Percentiles rank a stretch among this genome's conserved stretches.
Evolutionary conservation across 2,329 filamentous ascomycete species (phyloP).

Genomic region (Didymella glomerata): DNA sequence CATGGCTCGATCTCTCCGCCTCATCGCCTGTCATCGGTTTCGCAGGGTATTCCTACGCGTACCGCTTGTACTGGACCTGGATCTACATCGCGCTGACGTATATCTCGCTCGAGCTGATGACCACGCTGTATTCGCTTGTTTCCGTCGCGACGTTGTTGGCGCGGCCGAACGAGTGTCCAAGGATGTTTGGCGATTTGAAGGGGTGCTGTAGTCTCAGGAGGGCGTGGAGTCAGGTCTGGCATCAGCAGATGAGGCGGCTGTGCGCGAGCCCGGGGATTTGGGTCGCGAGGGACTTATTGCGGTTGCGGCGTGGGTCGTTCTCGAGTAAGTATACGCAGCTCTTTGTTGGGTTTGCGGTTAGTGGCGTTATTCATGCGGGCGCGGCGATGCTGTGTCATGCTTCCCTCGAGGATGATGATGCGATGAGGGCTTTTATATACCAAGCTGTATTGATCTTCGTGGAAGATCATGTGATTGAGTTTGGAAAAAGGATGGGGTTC

Average conservation of each 20-base stretch:
- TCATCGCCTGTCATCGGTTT: conserved; percentile 14
- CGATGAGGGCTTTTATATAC: conserved; percentile 30
- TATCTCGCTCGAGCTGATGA: conserved; percentile 24
- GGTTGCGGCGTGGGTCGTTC: conserved; percentile 37
- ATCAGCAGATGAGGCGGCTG: conserved; percentile 35
- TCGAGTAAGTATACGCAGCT: conserved; percentile 44
- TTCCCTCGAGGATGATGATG: conserved; percentile 27
- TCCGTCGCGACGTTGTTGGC: conserved; percentile 30
- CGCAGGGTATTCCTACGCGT: conserved; percentile 17
- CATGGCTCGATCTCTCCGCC: conserved; percentile 28
- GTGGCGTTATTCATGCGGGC: conserved; percentile 27
- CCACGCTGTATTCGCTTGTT: conserved; percentile 11
- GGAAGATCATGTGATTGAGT: conserved; percentile 41
- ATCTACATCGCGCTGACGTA: conserved; percentile 34
- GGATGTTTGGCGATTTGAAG: conserved; percentile 32
- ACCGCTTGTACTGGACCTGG: conserved; percentile 29
- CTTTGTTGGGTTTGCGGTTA: conserved; percentile 35
- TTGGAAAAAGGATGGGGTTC: conserved; percentile 32
- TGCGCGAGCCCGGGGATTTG: conserved; percentile 30
- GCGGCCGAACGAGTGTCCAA: conserved; percentile 38
- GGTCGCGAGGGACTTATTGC: conserved; percentile 31
- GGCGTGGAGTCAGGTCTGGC: conserved; percentile 39
- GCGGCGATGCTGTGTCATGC: conserved; percentile 30
- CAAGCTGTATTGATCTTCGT: conserved; percentile 41
- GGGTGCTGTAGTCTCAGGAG: conserved; percentile 32